A percentile compares a stretch with the other conserved stretches of the same genome.
Evolutionary conservation across 306 rosid genomes (phyloP).

Genomic region (Malus asiatica): DNA sequence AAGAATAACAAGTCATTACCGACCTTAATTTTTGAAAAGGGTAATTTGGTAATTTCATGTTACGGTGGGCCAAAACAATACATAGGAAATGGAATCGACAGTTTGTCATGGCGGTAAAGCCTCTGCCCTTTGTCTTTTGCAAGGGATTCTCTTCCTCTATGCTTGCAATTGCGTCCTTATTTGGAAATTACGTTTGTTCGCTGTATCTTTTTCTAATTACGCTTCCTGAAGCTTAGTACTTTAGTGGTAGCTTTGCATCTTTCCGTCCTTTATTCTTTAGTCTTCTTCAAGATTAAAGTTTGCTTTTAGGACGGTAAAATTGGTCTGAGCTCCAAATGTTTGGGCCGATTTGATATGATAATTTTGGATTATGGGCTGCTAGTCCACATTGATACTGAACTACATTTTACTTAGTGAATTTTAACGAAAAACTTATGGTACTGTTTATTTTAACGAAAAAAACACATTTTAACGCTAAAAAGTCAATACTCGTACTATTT

Average conservation of each 20-base stretch:
- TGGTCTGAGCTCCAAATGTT: background rate
- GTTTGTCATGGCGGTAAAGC: background rate
- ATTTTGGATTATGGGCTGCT: background rate
- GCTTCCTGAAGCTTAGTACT: background rate
- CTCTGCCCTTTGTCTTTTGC: background rate
- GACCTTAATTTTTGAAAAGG: background rate
- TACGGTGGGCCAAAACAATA: background rate
- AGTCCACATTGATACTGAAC: too few relatives aligned
- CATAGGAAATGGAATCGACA: too few relatives aligned
- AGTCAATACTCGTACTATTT: rapidly evolving
- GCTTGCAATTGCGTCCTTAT: background rate
- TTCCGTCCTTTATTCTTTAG: background rate
- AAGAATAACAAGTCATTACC: too few relatives aligned
- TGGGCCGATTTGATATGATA: background rate
- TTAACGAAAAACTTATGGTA: too few relatives aligned
- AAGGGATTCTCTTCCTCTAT: background rate
- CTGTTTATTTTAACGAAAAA: too few relatives aligned
- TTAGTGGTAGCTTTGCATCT: background rate
- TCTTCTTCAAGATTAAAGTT: background rate
- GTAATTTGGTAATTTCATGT: background rate
- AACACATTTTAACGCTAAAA: too few relatives aligned
- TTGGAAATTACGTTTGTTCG: background rate
- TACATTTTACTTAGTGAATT: too few relatives aligned
- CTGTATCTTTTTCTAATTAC: background rate
- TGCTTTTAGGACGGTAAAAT: background rate